Evolutionary conservation across 306 rosid species (phyloP), one percentile per base, ranked within the genome.

Genomic region (Canavalia ensiformis): DNA sequence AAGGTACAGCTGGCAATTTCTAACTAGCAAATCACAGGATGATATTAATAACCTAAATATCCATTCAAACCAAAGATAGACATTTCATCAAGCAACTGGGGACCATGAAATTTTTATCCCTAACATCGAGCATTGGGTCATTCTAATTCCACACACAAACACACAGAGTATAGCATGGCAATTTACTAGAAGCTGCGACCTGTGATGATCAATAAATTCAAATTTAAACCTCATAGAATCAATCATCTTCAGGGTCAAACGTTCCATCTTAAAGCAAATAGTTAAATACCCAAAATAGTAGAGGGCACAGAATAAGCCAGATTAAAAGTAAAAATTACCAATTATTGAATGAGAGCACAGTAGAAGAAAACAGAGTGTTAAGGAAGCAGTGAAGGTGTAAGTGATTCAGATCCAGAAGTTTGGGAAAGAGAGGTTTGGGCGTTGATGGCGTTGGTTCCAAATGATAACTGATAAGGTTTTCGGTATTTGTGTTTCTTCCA

Each of bases 11-110:
- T 12, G 7, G 4, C 9, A 10, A 39, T 42, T 55, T 67, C 42
- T 74, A 18, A 55, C 52, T 65, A 52, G 47, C 5, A 42, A 73
- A 49, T 63, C 11, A 4, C 35, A 54, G 33, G n/a, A 28, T 49
- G 55, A 46, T 28, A 65, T 51, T 35, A 33, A 41, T 42, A 79
- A 54, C 68, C 60, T 74, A 29, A 82, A 50, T 41, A 77, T 69
- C 6, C 35, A 42, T 18, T 37, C 55, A 63, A 77, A 72, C 12
- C 34, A 51, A 64, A 50, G 1, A 31, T 11, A 50, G 30, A 45
- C 83, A 83, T 83, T 72, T 83, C 69, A 78, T 83, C 76, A 83
- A 55, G 18, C 76, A 72, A 1, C 6, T 45, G 1, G 46, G 63
- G 83, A 50, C 50, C 7, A 41, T 58, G 50, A 68, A 68, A 12